Base-by-base conservation (phyloP, 2,329 filamentous ascomycete genomes). In the Pyrenochaeta sp. region DNA sequence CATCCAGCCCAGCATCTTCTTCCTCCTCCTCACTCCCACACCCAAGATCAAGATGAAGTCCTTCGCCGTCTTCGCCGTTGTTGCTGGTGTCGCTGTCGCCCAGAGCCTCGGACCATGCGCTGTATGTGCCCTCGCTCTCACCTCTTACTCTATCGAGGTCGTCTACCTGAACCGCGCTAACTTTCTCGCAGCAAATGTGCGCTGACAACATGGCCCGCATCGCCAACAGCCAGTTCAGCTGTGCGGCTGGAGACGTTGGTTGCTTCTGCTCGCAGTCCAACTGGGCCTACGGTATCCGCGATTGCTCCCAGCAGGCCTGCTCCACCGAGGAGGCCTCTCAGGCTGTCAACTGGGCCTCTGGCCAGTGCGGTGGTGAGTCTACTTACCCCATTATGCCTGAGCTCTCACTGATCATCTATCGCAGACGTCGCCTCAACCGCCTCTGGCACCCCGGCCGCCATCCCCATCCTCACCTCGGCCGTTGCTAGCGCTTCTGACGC, bases 261-360 rank as follows among this genome's bases (percentile, higher is more conserved):
- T 84, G 81, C 76, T 77, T 81, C 58, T 84, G 82, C 76, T 64
- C 58, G n/a, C 74, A 81, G 54, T 58, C 57, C 36, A 69, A 81
- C 74, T 84, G 82, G 62, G 75, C 73, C 56, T 81, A 79, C 55
- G 82, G 81, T 58, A 71, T 84, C 49, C 80, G 81, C 57, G 81
- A 84, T 67, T 84, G 81, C 73, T 73, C 79, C 55, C 77, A 69
- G 54, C 72, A 78, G 64, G 78, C 78, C 34, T 83, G 81, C 63
- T 48, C 57, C 48, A 50, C 54, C 7, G 59, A 56, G 1, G 64
- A 74, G 36, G 71, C 75, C 45, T 61, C 54, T 50, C 47, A 58
- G 12, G 76, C 77, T 56, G 70, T 78, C 49, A 34, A 67, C 43
- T 79, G 67, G 59, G 78, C 77, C 36, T 64, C 64, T 37, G 54